Evolutionary conservation across 1,284 basidiomycete genomes (phyloP).

Genomic region (Sanghuangporus weigelae): DNA sequence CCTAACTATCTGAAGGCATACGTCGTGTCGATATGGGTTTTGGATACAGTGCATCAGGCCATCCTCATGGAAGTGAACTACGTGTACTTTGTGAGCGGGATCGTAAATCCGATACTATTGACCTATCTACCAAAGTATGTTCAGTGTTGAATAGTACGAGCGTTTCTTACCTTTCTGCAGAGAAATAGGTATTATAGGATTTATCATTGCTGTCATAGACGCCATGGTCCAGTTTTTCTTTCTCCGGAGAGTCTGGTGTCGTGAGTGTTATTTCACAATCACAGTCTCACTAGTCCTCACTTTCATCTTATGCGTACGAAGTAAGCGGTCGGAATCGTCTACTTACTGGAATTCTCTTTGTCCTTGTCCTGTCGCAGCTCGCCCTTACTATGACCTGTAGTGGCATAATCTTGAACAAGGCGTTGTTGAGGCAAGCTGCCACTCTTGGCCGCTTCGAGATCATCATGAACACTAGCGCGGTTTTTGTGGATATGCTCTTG

Average conservation of each 20-base stretch:
- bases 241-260: not conserved
- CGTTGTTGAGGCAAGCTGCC: not conserved
- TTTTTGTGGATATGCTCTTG: not conserved
- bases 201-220: not conserved
- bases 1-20: not conserved
- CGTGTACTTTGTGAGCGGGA: constrained; percentile 3
- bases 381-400: not conserved
- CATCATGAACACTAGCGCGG: not conserved
- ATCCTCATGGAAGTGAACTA: not conserved
- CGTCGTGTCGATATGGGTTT: not conserved
- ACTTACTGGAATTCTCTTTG: not conserved
- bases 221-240: not conserved
- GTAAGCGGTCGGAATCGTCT: not conserved
- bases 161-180: not conserved
- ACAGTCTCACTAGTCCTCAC: not conserved
- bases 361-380: not conserved
- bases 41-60: not conserved
- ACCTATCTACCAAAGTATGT: not conserved
- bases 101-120: not conserved
- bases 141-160: not conserved
- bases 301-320: not conserved
- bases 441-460: not conserved
- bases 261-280: not conserved
- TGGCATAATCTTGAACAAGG: not conserved
- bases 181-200: not conserved